These are phyloP conservation scores for Hortiboletus campestris DNA, from an alignment of 768 basidiomycete species.

Conservation along the genomic window DNA sequence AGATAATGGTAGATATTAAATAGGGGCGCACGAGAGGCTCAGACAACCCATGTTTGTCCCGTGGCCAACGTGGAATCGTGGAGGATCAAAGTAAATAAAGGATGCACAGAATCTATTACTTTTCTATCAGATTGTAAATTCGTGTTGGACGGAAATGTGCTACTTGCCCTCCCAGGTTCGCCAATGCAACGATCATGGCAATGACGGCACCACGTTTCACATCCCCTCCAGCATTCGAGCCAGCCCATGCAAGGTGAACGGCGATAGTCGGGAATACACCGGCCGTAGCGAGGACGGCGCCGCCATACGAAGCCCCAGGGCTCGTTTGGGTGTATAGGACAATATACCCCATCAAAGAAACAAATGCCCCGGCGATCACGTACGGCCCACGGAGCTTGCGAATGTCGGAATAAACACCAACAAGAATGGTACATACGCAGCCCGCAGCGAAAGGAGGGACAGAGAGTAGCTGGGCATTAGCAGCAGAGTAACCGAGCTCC, in stretches of 20 bases:
- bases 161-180: slow-evolving; percentile 51
- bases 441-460: slow-evolving; percentile 49
- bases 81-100: slow-evolving; percentile 38
- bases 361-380: slow-evolving; percentile 39
- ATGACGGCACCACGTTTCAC: slow-evolving; percentile 48
- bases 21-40: slow-evolving; percentile 17
- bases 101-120: slow-evolving; percentile 38
- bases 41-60: slow-evolving; percentile 36
- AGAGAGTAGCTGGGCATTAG: slow-evolving; percentile 47
- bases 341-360: slow-evolving; percentile 52
- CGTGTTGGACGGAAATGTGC: slow-evolving; percentile 11
- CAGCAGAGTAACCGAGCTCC: slow-evolving; percentile 48
- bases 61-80: slow-evolving; percentile 39
- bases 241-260: slow-evolving; percentile 51
- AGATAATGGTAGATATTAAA: slow-evolving; percentile 12
- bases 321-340: slow-evolving; percentile 39
- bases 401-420: slow-evolving; percentile 44
- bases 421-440: slow-evolving; percentile 41
- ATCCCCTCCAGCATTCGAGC: slow-evolving; percentile 55
- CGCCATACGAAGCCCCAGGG: slow-evolving; percentile 37
- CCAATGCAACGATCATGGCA: slow-evolving; percentile 51
- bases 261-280: slow-evolving; percentile 52
- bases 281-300: slow-evolving; percentile 46
- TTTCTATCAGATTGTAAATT: background rate
- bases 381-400: slow-evolving; percentile 47